Percentiles rank a stretch among this genome's conserved stretches.
Evolutionary conservation across 257 asterid genomes (phyloP).

Genomic region (Solanum virginianum): DNA sequence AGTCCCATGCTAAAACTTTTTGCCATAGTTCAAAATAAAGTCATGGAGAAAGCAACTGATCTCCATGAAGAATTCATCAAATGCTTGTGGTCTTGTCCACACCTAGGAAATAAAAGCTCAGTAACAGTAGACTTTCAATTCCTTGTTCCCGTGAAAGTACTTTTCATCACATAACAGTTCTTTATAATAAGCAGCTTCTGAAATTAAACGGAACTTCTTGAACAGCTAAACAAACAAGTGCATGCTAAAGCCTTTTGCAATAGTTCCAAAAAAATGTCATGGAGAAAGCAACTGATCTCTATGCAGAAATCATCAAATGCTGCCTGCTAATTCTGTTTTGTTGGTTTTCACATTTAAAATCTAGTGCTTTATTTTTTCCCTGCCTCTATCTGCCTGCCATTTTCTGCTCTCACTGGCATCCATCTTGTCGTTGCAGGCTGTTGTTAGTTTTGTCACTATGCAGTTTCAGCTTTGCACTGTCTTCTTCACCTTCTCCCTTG

Average conservation of each 20-base stretch:
- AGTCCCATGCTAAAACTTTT: not conserved
- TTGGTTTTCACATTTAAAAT: not conserved
- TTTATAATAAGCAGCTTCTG: too few species aligned
- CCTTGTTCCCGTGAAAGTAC: too few species aligned
- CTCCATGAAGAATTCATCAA: not conserved
- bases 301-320: not conserved
- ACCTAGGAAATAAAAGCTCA: too few species aligned
- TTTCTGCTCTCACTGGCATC: not conserved
- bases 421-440: slow-evolving; percentile 43
- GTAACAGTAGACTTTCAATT: too few species aligned
- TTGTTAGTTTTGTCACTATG: slow-evolving; percentile 91
- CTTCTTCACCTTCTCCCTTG: slow-evolving; percentile 90
- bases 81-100: not conserved
- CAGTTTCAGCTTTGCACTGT: slow-evolving; percentile 94
- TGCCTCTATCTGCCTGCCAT: not conserved
- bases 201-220: too few species aligned
- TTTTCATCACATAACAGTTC: too few species aligned
- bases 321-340: not conserved
- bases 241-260: too few species aligned
- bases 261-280: not conserved
- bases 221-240: too few species aligned
- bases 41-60: not conserved
- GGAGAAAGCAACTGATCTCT: not conserved
- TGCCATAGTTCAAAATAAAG: not conserved
- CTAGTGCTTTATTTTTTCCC: not conserved